These are phyloP conservation scores for Lodderomyces oxycetoniae DNA, from an alignment of 1,139 yeast species.

Conservation along the genomic window DNA sequence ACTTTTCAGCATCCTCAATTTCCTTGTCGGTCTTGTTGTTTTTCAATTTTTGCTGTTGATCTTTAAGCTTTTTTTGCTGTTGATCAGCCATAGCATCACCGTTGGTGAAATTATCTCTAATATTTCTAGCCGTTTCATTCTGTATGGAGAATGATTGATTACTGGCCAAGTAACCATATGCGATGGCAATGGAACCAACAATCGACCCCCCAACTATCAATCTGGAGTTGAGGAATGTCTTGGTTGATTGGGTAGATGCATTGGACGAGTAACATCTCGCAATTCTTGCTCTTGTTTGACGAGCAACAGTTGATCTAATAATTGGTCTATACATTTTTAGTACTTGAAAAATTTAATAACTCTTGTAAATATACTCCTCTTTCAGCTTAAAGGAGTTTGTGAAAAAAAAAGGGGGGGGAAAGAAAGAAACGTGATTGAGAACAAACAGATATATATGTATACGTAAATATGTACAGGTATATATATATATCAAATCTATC, in stretches of 20 bases:
- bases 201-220: slow-evolving; percentile 8
- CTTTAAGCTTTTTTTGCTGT: slow-evolving; percentile 11
- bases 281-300: slow-evolving; percentile 8
- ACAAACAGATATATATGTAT: too few species aligned
- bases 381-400: too few species aligned
- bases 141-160: slow-evolving; percentile 3
- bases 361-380: too few species aligned
- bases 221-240: slow-evolving; percentile 3
- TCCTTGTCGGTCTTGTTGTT: slow-evolving; percentile 9
- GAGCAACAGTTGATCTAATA: slow-evolving; percentile 11
- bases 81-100: slow-evolving; percentile 9
- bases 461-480: too few species aligned
- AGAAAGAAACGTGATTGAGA: too few species aligned
- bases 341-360: too few species aligned
- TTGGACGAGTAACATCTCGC: slow-evolving; percentile 10
- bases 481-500: too few species aligned
- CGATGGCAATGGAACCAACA: slow-evolving; percentile 9
- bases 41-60: slow-evolving; percentile 12
- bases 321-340: slow-evolving; percentile 13
- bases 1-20: slow-evolving; percentile 2
- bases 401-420: too few species aligned
- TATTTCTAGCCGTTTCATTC: slow-evolving; percentile 8
- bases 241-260: slow-evolving; percentile 2
- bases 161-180: slow-evolving; percentile 8
- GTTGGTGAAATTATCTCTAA: slow-evolving; percentile 8